phyloP scores from a whole-genome alignment of 345 rosid genomes.

The Euphorbia tirucalli region DNA sequence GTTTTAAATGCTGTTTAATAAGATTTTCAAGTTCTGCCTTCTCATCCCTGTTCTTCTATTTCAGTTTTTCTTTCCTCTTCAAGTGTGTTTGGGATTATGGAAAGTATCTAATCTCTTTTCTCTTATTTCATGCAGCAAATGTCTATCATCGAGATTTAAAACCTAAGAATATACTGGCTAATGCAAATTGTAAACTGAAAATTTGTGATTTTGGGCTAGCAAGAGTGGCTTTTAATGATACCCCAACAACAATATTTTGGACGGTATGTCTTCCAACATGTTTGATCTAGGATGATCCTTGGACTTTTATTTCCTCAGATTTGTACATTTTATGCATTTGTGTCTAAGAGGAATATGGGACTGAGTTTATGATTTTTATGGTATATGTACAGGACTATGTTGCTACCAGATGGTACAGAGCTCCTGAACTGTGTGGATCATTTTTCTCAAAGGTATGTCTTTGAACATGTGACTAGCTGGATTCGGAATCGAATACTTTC shows the following conservation, averaged over 20 bases:
- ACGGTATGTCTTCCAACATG: constrained; percentile 49
- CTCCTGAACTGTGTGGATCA: constrained; percentile 98
- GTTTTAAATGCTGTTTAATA: background rate
- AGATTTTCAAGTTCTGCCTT: background rate
- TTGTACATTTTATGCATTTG: background rate
- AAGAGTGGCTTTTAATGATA: constrained; percentile 90
- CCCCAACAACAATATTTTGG: constrained; percentile 88
- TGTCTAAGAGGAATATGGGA: background rate
- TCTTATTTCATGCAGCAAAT: constrained; percentile 63
- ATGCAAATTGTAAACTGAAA: constrained; percentile 96
- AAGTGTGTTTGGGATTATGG: background rate
- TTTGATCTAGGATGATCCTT: constrained; percentile 10
- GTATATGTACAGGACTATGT: constrained; percentile 70
- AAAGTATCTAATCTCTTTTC: constrained; percentile 13
- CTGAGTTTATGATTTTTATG: constrained; percentile 19
- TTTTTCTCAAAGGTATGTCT: constrained; percentile 83
- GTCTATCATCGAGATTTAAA: constrained; percentile 93
- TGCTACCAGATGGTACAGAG: constrained; percentile 98
- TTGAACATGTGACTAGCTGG: background rate
- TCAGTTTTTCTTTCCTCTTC: background rate
- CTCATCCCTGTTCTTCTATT: background rate
- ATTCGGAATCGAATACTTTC: background rate
- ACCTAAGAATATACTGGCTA: constrained; percentile 94
- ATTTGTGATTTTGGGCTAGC: constrained; percentile 96
- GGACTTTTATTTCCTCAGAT: background rate